Evolutionary conservation across 2,329 filamentous ascomycete genomes (phyloP).

Genomic region (Trichoderma gracile): DNA sequence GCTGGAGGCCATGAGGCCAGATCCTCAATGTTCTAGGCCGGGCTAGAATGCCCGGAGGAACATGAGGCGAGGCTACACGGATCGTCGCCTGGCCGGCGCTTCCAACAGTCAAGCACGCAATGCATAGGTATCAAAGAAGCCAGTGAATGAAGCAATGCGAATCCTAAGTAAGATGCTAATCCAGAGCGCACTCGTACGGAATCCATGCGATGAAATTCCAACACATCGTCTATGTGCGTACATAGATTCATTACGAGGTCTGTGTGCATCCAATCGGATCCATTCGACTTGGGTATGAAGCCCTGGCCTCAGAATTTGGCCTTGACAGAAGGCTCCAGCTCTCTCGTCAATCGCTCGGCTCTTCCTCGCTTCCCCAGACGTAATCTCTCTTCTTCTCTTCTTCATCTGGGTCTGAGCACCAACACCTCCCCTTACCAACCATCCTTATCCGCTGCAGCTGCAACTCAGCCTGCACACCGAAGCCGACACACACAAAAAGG

Average conservation of each 20-base stretch:
- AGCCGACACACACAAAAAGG: too few relatives aligned
- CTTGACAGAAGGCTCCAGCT: not conserved
- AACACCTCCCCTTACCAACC: not conserved
- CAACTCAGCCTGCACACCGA: not conserved
- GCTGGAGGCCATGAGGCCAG: not conserved
- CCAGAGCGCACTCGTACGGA: not conserved
- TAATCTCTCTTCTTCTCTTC: not conserved
- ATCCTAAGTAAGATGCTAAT: not conserved
- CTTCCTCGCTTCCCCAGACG: too few relatives aligned
- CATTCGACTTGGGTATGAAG: not conserved
- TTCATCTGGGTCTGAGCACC: not conserved
- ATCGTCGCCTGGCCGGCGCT: slow-evolving; percentile 3
- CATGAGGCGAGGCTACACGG: slow-evolving; percentile 13
- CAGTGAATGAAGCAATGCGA: not conserved
- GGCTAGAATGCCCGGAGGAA: not conserved
- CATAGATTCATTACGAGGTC: too few relatives aligned
- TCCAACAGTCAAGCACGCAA: too few relatives aligned
- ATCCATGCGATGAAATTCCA: too few relatives aligned
- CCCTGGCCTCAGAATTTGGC: not conserved
- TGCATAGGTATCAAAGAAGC: too few relatives aligned
- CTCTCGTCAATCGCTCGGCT: too few relatives aligned
- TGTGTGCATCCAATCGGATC: not conserved
- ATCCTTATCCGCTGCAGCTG: not conserved
- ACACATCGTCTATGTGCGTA: too few relatives aligned
- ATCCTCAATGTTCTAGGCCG: not conserved